Evolutionary conservation across 768 basidiomycete genomes (phyloP), one percentile per base, ranked within the genome.

Genomic region (Tephrocybe sp.): DNA sequence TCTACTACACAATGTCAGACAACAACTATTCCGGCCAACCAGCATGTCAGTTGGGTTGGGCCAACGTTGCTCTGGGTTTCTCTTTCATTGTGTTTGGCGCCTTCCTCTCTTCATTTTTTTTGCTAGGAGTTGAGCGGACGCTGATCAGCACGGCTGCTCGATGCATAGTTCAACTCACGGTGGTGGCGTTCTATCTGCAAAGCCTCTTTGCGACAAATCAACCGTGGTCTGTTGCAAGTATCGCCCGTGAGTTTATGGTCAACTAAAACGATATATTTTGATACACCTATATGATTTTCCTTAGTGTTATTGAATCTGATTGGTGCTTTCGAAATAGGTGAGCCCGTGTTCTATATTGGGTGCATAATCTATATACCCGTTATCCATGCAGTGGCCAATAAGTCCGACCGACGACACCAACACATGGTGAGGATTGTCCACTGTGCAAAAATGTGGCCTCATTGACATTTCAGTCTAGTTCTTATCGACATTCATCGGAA

Each of bases 301-400:
- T n/a, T n/a, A 87, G 86, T 80, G 45, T 59, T 91, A 22, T 64
- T 93, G 47, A 91, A 91, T 61, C 57, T 88, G 3, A 68, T 93
- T 57, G 90, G 88, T 3, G 88, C 91, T 0, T 71, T 83, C 40
- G 91, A 93, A 56, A 82, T 82, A 11, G 88, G 88, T 84, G 50
- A 49, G 77, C 68, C 39, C 46, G 25, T 15, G 33, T 15, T 6
- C 38, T 40, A 18, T 13, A 24, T 5, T 33, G 12, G 15, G 15
- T 24, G 31, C 13, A 51, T 36, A 48, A 12, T 18, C 21, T n/a
- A n/a, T n/a, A n/a, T n/a, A n/a, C n/a, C n/a, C n/a, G n/a, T n/a
- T n/a, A n/a, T n/a, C n/a, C n/a, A n/a, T n/a, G 15, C 39, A 88
- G 88, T 91, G 11, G 75, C 85, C 36, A 90, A 92, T 69, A 92